Percentiles rank a stretch among this genome's conserved stretches.
Evolutionary conservation across 768 basidiomycete genomes (phyloP).

Genomic region (Russula dissimulans): DNA sequence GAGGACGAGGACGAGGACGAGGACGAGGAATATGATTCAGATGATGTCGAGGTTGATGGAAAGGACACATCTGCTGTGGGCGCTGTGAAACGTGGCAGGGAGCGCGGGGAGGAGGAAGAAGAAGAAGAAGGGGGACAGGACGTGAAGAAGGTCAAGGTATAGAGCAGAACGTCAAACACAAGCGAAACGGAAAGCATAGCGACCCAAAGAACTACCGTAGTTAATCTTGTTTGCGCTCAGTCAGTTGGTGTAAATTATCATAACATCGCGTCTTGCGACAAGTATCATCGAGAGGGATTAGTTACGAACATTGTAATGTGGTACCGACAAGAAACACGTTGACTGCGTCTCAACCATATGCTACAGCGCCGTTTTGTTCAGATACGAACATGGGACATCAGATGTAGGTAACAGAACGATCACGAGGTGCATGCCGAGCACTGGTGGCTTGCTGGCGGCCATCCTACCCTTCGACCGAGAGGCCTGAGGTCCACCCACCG

Average conservation of each 20-base stretch:
- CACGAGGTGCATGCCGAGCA: too few species aligned
- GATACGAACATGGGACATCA: too few species aligned
- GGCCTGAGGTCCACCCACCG: too few species aligned
- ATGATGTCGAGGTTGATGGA: neutral
- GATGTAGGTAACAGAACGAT: too few species aligned
- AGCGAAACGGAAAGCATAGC: too few species aligned
- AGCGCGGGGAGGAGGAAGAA: neutral
- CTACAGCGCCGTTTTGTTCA: neutral
- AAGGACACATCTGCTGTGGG: neutral
- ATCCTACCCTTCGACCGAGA: too few species aligned
- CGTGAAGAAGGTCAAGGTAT: constrained; percentile 9
- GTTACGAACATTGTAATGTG: neutral
- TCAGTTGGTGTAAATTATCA: neutral
- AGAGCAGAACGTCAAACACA: neutral
- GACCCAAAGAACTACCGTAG: too few species aligned
- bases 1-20: neutral
- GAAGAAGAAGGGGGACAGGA: neutral
- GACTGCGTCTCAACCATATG: too few species aligned
- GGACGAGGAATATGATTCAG: neutral
- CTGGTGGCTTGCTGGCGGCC: too few species aligned
- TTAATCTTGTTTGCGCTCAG: neutral
- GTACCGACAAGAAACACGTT: too few species aligned
- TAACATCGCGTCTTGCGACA: neutral
- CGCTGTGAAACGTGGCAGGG: constrained; percentile 6
- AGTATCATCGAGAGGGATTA: neutral